Conservation (phyloP, 2,329 filamentous ascomycete genomes). For the Aureobasidium vineae region DNA sequence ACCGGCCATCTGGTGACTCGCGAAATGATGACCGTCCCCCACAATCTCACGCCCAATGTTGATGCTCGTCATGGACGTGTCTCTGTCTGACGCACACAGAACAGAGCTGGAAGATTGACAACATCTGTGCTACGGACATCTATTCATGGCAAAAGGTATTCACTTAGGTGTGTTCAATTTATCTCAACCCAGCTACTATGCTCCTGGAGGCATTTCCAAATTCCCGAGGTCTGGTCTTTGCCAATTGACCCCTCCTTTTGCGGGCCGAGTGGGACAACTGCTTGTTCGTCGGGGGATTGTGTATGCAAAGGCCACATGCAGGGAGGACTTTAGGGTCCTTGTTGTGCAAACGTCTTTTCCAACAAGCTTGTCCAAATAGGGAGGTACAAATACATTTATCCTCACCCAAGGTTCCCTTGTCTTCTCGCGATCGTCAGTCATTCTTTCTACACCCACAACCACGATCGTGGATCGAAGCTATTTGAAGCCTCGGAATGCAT, state of each 20-base stretch:
- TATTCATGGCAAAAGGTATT: not conserved
- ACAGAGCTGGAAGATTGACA: slow-evolving; percentile 9
- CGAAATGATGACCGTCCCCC: slow-evolving; percentile 19
- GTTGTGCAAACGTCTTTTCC: slow-evolving; percentile 17
- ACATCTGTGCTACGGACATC: not conserved
- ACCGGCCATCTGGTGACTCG: slow-evolving; percentile 22
- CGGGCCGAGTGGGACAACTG: slow-evolving; percentile 10
- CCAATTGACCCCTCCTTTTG: slow-evolving; percentile 17
- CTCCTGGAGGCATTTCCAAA: not conserved
- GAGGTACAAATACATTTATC: not conserved
- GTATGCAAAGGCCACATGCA: slow-evolving; percentile 22
- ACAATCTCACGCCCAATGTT: not conserved
- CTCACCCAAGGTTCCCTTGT: not conserved
- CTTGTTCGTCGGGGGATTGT: not conserved
- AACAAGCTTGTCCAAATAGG: not conserved
- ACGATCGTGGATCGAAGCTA: slow-evolving; percentile 5
- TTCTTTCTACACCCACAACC: not conserved
- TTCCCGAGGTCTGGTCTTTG: slow-evolving; percentile 15
- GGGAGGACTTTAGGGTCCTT: slow-evolving; percentile 18
- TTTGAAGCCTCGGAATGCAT: not conserved
- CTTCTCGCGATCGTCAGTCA: slow-evolving; percentile 9
- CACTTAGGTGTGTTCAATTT: not conserved
- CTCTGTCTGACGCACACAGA: slow-evolving; percentile 16
- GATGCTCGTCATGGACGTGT: slow-evolving; percentile 22
- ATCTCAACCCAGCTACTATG: slow-evolving; percentile 10